A percentile compares a stretch with the other conserved stretches of the same genome.
Evolutionary conservation across 2,329 filamentous ascomycete species (phyloP).

Genomic region (Fusarium pseudonygamai): DNA sequence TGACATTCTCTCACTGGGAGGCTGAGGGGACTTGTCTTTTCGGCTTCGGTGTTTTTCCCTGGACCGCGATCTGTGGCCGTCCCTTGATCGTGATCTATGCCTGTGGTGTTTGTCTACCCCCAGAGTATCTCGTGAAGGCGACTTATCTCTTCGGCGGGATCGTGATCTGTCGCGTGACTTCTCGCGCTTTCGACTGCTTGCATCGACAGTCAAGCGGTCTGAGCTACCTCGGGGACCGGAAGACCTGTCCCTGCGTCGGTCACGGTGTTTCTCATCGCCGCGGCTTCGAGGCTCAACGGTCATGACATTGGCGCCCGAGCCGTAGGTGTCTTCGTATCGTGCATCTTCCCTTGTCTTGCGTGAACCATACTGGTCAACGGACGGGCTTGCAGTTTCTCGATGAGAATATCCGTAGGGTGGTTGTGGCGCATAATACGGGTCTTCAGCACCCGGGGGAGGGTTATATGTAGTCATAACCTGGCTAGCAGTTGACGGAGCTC

Average conservation of each 20-base stretch:
- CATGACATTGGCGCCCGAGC: constrained; percentile 52
- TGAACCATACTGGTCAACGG: constrained; percentile 31
- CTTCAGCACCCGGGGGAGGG: constrained; percentile 16
- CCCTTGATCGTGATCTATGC: constrained; percentile 26
- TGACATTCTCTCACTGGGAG: constrained; percentile 61
- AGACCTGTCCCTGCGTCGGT: constrained; percentile 46
- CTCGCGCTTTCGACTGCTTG: constrained; percentile 36
- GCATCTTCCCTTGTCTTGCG: constrained; percentile 36
- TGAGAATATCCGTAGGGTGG: constrained; percentile 25
- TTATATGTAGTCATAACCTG: constrained; percentile 42
- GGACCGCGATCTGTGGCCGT: constrained; percentile 23
- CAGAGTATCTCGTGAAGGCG: constrained; percentile 17
- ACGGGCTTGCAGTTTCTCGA: constrained; percentile 26
- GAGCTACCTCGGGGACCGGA: constrained; percentile 30
- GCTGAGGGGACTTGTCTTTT: constrained; percentile 58
- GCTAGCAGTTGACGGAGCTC: constrained; percentile 36
- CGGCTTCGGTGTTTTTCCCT: constrained; percentile 30
- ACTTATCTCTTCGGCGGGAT: constrained; percentile 38
- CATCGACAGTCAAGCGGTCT: constrained; percentile 37
- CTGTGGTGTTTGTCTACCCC: constrained; percentile 29
- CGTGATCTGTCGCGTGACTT: constrained; percentile 40
- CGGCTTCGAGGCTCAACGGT: constrained; percentile 53
- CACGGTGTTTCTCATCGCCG: constrained; percentile 48
- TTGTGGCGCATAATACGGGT: constrained; percentile 24
- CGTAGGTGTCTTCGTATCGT: constrained; percentile 49